A percentile compares a stretch with the other conserved stretches of the same genome.
Conservation (phyloP, 331 rosid species). For the Dryas integrifolia region DNA sequence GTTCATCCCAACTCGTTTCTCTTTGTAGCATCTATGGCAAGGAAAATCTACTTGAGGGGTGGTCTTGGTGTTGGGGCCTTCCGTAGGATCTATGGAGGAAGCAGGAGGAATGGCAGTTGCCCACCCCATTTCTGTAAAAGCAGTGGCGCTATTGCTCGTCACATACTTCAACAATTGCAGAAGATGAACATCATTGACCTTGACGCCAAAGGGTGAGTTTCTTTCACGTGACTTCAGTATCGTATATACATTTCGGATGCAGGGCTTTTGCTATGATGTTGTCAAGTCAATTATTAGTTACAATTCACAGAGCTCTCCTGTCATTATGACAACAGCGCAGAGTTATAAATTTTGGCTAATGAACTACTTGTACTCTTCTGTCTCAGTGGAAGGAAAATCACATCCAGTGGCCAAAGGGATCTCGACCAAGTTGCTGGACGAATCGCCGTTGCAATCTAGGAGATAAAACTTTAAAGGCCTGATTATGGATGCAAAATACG, state of each 20-base stretch:
- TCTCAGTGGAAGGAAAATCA: constrained; percentile 30
- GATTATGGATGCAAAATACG: not conserved
- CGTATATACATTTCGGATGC: not conserved
- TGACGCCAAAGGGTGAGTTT: constrained; percentile 32
- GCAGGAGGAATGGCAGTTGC: constrained; percentile 41
- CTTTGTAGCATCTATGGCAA: constrained; percentile 48
- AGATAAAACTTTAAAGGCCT: not conserved
- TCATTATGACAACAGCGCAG: not conserved
- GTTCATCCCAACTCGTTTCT: not conserved
- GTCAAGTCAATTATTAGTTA: no score
- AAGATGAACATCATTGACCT: constrained; percentile 28
- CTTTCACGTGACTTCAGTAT: not conserved
- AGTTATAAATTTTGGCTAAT: not conserved
- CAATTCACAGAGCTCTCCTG: no score
- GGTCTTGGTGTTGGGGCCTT: constrained; percentile 53
- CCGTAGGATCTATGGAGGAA: constrained; percentile 39
- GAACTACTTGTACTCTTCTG: not conserved
- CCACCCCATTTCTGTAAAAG: constrained; percentile 43
- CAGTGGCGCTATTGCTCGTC: constrained; percentile 40
- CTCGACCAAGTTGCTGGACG: constrained; percentile 40
- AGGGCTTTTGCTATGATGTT: not conserved
- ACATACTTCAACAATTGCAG: constrained; percentile 38
- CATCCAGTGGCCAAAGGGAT: constrained; percentile 29
- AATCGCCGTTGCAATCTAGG: constrained; percentile 22
- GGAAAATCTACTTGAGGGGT: constrained; percentile 56